phyloP scores from a whole-genome alignment of 495 filamentous ascomycete species.

The Trichoderma orchidacearum region DNA sequence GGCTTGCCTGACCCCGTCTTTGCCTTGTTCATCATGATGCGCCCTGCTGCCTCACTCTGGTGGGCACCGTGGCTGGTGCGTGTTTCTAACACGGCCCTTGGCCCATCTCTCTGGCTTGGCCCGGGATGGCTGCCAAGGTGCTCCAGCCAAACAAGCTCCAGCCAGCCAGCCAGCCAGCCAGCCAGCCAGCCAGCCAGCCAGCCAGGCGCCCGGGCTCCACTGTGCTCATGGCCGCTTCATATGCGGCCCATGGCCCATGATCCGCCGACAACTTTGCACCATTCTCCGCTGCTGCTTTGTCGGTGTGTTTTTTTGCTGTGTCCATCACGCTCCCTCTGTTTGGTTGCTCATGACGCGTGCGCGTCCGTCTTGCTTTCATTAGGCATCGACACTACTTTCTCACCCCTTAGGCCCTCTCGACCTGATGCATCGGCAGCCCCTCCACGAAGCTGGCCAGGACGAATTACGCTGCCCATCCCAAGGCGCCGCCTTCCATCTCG shows the following conservation, averaged over 20 bases:
- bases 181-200: no score
- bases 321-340: background rate
- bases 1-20: background rate
- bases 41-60: background rate
- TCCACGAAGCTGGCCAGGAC: background rate
- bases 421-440: background rate
- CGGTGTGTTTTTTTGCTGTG: background rate
- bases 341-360: background rate
- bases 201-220: background rate
- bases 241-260: background rate
- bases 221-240: slow-evolving; percentile 1
- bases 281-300: background rate
- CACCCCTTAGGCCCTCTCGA: background rate
- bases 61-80: background rate
- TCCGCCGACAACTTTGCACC: background rate
- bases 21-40: background rate
- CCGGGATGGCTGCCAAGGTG: no score
- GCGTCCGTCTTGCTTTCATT: background rate
- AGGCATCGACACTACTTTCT: background rate
- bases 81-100: background rate
- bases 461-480: no score
- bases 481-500: background rate
- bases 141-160: background rate
- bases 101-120: background rate
- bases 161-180: no score